A percentile compares a stretch with the other conserved stretches of the same genome.
These are phyloP conservation scores for Cyclocybe aegerita DNA, from an alignment of 768 basidiomycete species.

Conservation along the genomic window DNA sequence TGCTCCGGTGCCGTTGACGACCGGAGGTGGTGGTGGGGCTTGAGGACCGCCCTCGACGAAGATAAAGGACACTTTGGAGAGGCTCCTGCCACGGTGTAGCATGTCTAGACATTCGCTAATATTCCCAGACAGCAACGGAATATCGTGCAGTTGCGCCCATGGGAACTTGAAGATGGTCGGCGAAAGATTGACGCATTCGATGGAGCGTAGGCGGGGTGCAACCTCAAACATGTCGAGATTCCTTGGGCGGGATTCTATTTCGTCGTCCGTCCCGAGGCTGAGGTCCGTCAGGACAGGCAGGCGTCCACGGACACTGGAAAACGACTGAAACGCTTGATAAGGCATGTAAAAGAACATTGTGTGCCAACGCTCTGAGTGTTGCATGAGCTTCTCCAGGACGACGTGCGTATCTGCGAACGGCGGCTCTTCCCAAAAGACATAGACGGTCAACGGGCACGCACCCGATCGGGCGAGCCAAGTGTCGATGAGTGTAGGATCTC, in stretches of 20 bases:
- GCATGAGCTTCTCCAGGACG: slow-evolving; percentile 29
- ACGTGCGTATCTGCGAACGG: slow-evolving; percentile 25
- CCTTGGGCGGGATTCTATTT: slow-evolving; percentile 12
- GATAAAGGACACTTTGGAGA: slow-evolving; percentile 26
- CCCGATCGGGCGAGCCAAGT: slow-evolving; percentile 33
- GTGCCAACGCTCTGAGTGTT: slow-evolving; percentile 30
- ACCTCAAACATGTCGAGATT: slow-evolving; percentile 28
- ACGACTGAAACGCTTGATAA: slow-evolving; percentile 27
- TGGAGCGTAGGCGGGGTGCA: slow-evolving; percentile 27
- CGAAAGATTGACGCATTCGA: slow-evolving; percentile 35
- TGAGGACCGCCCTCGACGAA: slow-evolving; percentile 24
- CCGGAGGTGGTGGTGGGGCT: background rate
- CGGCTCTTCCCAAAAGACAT: slow-evolving; percentile 33
- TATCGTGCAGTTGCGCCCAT: slow-evolving; percentile 30
- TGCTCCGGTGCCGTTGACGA: background rate
- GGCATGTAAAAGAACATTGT: slow-evolving; percentile 34
- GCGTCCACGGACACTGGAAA: slow-evolving; percentile 23
- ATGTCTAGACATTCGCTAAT: slow-evolving; percentile 31
- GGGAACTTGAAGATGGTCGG: slow-evolving; percentile 32
- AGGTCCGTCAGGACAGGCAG: slow-evolving; percentile 30
- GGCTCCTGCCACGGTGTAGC: slow-evolving; percentile 23
- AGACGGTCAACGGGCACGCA: slow-evolving; percentile 29
- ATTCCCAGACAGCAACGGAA: slow-evolving; percentile 31
- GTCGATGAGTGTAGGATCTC: slow-evolving; percentile 23
- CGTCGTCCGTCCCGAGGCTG: slow-evolving; percentile 32